Base-by-base conservation (phyloP, 805 yeast species). In the Metschnikowia peoriensis region DNA sequence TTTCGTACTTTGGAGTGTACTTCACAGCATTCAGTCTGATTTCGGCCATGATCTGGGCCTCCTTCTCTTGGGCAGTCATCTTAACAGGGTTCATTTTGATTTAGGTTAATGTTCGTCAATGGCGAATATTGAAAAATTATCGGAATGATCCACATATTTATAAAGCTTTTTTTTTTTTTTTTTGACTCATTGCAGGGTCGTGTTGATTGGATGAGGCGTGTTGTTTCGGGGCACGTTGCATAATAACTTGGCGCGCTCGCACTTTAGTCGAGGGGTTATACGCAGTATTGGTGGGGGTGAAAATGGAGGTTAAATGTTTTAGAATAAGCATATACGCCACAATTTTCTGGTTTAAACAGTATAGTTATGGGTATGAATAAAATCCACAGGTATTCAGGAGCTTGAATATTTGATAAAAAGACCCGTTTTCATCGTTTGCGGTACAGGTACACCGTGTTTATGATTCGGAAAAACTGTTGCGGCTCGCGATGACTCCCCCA, bases 11-110 rank as follows among this genome's bases (percentile, higher is more conserved):
- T 34, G 74, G 63, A 52, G 73, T 76, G 63, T 55, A 74, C 57
- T 64, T 70, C 44, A 61, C 67, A 44, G 59, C 44, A 52, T 59
- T 61, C 52, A 46, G 52, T 69, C 76, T 71, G 55, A 75, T 75
- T 58, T 74, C 78, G 42, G 66, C 66, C 79, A 75, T 74, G 58
- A 75, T 74, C 57, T 65, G 65, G 55, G 77, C 78, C 67, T 75
- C 79, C 64, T 75, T 75, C 62, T 75, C 78, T 53, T 64, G 69
- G 50, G 78, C 78, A 52, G 61, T 59, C 40, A 45, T 53, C 42
- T 51, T 60, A 34, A 52, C 49, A 11, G 55, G 53, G 41, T 53
- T 46, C 59, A 52, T 57, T 49, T 9, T 45, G 34, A 28, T 12
- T 16, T 16, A 32, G 32, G n/a, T 29, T 42, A 17, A 29, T 27